phyloP scores from a whole-genome alignment of 2,329 filamentous ascomycete genomes.

The Neocatenulostroma microsporum region DNA sequence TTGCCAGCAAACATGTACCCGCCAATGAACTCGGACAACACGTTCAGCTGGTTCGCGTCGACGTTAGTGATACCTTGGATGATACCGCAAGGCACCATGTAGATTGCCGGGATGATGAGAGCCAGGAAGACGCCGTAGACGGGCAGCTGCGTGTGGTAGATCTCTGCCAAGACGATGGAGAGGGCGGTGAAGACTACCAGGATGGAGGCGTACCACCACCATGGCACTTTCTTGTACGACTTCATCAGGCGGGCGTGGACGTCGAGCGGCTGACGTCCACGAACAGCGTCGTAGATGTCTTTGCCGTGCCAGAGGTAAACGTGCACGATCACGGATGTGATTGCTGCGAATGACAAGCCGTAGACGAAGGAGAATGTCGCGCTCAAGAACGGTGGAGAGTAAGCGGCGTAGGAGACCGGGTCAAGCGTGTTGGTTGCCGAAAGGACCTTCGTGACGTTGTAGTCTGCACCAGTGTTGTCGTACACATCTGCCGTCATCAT shows the following conservation, averaged over 20 bases:
- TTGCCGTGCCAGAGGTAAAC: constrained; percentile 30
- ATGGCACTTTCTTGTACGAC: constrained; percentile 71
- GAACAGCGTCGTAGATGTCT: constrained; percentile 26
- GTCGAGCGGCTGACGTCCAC: constrained; percentile 21
- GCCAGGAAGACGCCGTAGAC: constrained; percentile 81
- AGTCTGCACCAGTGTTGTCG: constrained; percentile 72
- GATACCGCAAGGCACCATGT: constrained; percentile 86
- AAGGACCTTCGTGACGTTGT: constrained; percentile 73
- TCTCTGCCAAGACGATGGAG: constrained; percentile 21
- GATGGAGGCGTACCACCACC: constrained; percentile 51
- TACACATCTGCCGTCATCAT: constrained; percentile 79
- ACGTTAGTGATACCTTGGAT: constrained; percentile 74
- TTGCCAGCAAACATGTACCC: constrained; percentile 41
- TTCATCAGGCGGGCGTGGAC: constrained; percentile 72
- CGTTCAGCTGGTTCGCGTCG: constrained; percentile 30
- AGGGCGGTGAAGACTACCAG: constrained; percentile 20
- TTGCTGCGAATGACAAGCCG: constrained; percentile 31
- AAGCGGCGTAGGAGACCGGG: constrained; percentile 32
- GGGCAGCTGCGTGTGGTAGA: constrained; percentile 39
- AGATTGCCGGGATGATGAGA: constrained; percentile 65
- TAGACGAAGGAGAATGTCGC: constrained; percentile 34
- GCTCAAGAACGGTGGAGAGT: constrained; percentile 32
- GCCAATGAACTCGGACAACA: constrained; percentile 43
- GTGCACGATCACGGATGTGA: constrained; percentile 31
- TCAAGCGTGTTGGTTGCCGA: constrained; percentile 32